These are phyloP conservation scores for Aspergillus fijiensis DNA, from an alignment of 2,329 filamentous ascomycete species.

Conservation along the genomic window DNA sequence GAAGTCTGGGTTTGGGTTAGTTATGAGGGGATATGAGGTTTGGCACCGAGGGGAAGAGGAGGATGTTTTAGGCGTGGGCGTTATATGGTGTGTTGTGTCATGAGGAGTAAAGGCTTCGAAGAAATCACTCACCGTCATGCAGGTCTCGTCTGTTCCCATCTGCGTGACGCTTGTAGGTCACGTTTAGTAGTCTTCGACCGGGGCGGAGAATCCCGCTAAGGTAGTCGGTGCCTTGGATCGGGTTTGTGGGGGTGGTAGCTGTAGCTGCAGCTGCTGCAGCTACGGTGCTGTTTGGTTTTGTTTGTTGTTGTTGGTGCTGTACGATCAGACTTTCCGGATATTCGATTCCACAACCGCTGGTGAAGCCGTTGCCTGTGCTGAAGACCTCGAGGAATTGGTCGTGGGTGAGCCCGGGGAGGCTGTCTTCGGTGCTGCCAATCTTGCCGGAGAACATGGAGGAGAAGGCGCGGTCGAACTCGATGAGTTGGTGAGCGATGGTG, in stretches of 20 bases:
- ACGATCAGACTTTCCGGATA: constrained; percentile 35
- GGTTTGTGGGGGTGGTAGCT: constrained; percentile 14
- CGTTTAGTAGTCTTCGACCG: constrained; percentile 37
- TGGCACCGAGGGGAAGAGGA: not conserved
- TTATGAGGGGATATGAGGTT: not conserved
- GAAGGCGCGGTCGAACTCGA: constrained; percentile 42
- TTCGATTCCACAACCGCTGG: constrained; percentile 41
- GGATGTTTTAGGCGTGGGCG: too few species aligned
- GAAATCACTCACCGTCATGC: constrained; percentile 33
- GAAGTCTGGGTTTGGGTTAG: constrained; percentile 28
- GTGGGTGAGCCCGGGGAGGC: constrained; percentile 29
- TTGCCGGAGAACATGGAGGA: constrained; percentile 44
- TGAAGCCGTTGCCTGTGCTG: constrained; percentile 39
- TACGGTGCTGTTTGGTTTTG: not conserved
- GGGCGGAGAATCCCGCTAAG: constrained; percentile 35
- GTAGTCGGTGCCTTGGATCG: constrained; percentile 35
- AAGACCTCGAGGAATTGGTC: constrained; percentile 39
- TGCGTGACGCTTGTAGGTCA: constrained; percentile 36
- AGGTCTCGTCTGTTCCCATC: constrained; percentile 37
- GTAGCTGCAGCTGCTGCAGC: not conserved
- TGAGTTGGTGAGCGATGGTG: constrained; percentile 39
- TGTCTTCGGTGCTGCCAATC: constrained; percentile 29
- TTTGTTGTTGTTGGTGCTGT: not conserved
- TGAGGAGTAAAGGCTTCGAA: too few species aligned
- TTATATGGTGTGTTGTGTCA: too few species aligned